Evolutionary conservation across 345 rosid genomes (phyloP).

Genomic region (Eucalyptus cloeziana): DNA sequence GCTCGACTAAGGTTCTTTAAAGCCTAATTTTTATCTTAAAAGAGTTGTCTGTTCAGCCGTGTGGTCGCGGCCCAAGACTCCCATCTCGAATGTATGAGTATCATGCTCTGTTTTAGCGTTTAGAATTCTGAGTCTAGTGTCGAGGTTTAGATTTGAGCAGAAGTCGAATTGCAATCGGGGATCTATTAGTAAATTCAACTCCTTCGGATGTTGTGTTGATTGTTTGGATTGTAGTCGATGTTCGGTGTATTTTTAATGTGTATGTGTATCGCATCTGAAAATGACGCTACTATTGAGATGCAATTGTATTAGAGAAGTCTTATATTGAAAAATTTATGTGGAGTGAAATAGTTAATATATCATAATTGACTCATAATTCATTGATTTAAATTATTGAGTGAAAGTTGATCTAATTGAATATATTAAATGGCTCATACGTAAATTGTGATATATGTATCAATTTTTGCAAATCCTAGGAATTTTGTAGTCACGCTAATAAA

Average conservation of each 20-base stretch:
- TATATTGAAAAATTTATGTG: rapidly evolving
- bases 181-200: not conserved
- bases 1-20: not conserved
- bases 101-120: too few relatives aligned
- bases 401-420: rapidly evolving
- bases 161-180: rapidly evolving
- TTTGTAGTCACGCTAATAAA: not conserved
- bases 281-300: rapidly evolving
- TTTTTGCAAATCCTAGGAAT: too few relatives aligned
- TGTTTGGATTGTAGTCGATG: too few relatives aligned
- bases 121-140: not conserved
- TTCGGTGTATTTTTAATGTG: too few relatives aligned
- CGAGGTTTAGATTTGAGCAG: too few relatives aligned
- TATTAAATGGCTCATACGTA: rapidly evolving
- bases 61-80: not conserved
- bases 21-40: not conserved
- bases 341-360: rapidly evolving
- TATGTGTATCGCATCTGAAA: too few relatives aligned
- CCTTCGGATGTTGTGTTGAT: rapidly evolving
- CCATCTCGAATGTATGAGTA: not conserved
- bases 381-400: rapidly evolving
- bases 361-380: rapidly evolving
- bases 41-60: not conserved
- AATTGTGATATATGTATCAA: too few relatives aligned
- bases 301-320: rapidly evolving